A percentile compares a stretch with the other conserved stretches of the same genome.
Evolutionary conservation across 352 stramenopile species (phyloP).

Genomic region (Globisporangium sylvaticum): DNA sequence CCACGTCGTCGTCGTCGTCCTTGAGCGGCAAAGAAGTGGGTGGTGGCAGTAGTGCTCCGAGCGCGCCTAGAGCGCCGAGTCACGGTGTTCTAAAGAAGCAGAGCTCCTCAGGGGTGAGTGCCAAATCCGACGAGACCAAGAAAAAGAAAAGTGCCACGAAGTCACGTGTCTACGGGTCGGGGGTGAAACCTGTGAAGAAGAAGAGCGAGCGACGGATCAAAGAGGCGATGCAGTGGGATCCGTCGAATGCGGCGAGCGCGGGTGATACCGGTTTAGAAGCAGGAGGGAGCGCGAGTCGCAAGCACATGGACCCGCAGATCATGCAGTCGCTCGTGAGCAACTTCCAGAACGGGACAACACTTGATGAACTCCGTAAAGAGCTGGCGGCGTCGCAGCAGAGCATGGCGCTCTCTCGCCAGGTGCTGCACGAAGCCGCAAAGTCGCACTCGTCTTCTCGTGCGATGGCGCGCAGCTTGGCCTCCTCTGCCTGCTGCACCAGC

Average conservation of each 20-base stretch:
- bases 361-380: conserved; percentile 63
- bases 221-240: conserved; percentile 21
- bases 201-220: conserved; percentile 20
- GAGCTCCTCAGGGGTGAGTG: conserved; percentile 1
- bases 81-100: conserved; percentile 14
- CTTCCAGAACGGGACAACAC: conserved; percentile 60
- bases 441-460: conserved; percentile 26
- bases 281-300: conserved; percentile 18
- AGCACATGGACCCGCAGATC: conserved; percentile 51
- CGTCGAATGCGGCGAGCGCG: background rate
- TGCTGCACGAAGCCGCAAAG: conserved; percentile 65
- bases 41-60: background rate
- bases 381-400: conserved; percentile 67
- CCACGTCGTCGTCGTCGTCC: conserved; percentile 9
- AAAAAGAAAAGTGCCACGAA: conserved; percentile 26
- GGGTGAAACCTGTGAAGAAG: conserved; percentile 44
- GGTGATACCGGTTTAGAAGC: conserved; percentile 12
- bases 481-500: conserved; percentile 40
- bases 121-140: conserved; percentile 23
- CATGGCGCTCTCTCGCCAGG: conserved; percentile 52
- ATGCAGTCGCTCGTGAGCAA: conserved; percentile 69
- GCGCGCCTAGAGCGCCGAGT: background rate
- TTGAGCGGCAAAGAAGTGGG: background rate
- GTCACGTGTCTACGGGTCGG: conserved; percentile 30
- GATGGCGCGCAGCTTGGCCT: conserved; percentile 30